phyloP scores from a whole-genome alignment of 2,329 filamentous ascomycete genomes.

The Penicillium sp. region DNA sequence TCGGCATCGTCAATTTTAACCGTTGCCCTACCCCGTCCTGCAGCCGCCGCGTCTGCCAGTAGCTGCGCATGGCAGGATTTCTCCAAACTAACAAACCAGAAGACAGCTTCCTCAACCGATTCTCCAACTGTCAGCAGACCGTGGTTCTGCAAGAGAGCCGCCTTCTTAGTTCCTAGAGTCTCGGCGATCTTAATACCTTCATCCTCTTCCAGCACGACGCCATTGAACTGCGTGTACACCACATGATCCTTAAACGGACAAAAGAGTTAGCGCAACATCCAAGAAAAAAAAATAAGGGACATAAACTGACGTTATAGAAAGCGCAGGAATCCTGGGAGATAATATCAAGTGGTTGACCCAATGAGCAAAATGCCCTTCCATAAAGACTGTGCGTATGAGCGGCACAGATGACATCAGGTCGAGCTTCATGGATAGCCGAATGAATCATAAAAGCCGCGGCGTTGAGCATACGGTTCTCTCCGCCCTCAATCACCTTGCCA shows the following conservation, averaged over 20 bases:
- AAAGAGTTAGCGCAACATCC: background rate
- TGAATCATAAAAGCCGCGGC: constrained; percentile 54
- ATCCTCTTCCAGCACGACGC: constrained; percentile 53
- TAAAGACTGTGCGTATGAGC: constrained; percentile 58
- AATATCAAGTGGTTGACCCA: constrained; percentile 46
- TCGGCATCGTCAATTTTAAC: constrained; percentile 68
- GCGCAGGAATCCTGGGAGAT: constrained; percentile 48
- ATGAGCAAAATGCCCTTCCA: constrained; percentile 45
- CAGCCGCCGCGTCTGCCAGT: constrained; percentile 52
- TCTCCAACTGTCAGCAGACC: constrained; percentile 52
- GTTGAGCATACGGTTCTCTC: constrained; percentile 49
- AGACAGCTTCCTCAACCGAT: constrained; percentile 53
- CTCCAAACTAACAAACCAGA: constrained; percentile 56
- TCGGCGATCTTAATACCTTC: constrained; percentile 55
- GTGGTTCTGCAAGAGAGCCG: constrained; percentile 56
- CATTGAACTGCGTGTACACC: constrained; percentile 54
- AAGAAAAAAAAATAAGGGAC: background rate
- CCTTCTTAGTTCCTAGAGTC: constrained; percentile 51
- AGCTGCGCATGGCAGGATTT: constrained; percentile 56
- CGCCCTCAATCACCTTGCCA: constrained; percentile 64
- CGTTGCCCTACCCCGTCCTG: constrained; percentile 61
- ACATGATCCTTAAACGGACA: constrained; percentile 45
- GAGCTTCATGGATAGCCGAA: constrained; percentile 53
- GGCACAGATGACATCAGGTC: constrained; percentile 56
- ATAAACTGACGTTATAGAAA: constrained; percentile 40